Conservation (phyloP, 2,329 filamentous ascomycete genomes). For the Epichloe bromicola region DNA sequence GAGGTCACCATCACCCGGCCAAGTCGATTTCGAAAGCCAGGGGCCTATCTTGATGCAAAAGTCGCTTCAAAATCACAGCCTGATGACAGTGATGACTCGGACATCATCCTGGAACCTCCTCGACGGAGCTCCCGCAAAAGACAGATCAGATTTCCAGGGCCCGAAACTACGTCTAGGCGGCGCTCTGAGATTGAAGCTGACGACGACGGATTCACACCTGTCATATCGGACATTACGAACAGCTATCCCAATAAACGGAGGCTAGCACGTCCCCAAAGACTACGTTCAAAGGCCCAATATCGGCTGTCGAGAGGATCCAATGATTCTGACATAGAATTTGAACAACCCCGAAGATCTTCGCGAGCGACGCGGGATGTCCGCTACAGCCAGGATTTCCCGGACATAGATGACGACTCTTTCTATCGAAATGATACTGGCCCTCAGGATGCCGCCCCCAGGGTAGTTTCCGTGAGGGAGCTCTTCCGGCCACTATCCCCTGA, state of each 20-base stretch:
- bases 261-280: constrained; percentile 11
- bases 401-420: constrained; percentile 46
- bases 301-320: constrained; percentile 13
- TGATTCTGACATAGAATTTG: constrained; percentile 40
- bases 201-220: constrained; percentile 18
- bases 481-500: constrained; percentile 52
- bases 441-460: constrained; percentile 34
- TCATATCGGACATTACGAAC: constrained; percentile 24
- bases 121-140: constrained; percentile 5
- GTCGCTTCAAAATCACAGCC: constrained; percentile 4
- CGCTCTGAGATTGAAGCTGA: constrained; percentile 20
- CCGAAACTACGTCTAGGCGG: neutral
- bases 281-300: constrained; percentile 8
- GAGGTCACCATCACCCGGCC: constrained; percentile 5
- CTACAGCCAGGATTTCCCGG: constrained; percentile 37
- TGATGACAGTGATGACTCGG: constrained; percentile 1
- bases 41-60: neutral
- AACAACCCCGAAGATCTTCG: constrained; percentile 34
- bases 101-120: constrained; percentile 5
- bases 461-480: constrained; percentile 55
- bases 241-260: constrained; percentile 11
- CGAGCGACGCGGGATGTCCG: constrained; percentile 30
- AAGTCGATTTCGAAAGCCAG: neutral
- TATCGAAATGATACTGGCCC: constrained; percentile 35
- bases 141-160: neutral